These are phyloP conservation scores for Cucurbita pepo DNA, from an alignment of 306 rosid species.

Conservation along the genomic window DNA sequence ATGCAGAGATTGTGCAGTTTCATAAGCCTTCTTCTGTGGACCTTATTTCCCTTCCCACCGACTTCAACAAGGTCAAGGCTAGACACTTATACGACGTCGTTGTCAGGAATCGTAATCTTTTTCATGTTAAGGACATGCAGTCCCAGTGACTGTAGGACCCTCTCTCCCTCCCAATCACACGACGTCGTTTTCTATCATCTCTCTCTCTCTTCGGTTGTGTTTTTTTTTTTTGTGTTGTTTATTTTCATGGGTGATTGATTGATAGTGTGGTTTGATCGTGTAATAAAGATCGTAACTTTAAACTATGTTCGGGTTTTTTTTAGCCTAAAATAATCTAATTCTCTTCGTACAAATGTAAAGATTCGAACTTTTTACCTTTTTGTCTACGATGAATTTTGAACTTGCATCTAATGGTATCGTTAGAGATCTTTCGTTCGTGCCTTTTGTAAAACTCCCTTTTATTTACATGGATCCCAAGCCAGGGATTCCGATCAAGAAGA, in stretches of 20 bases:
- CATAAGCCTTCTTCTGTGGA: constrained; percentile 68
- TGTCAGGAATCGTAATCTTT: constrained; percentile 67
- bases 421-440: too few relatives aligned
- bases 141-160: not conserved
- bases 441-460: too few relatives aligned
- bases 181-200: not conserved
- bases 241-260: not conserved
- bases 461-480: too few relatives aligned
- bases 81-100: constrained; percentile 94
- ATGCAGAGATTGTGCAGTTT: constrained; percentile 68
- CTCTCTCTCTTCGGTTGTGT: not conserved
- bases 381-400: too few relatives aligned
- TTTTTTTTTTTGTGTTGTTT: too few relatives aligned
- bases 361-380: too few relatives aligned
- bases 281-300: not conserved
- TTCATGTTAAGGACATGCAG: constrained; percentile 75
- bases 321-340: not conserved
- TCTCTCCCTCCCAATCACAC: not conserved
- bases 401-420: too few relatives aligned
- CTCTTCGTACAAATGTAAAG: not conserved
- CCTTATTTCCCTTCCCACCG: constrained; percentile 75
- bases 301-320: not conserved
- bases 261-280: not conserved
- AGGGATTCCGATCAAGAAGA: too few relatives aligned
- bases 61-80: constrained; percentile 63